Percentiles rank a stretch among this genome's conserved stretches.
phyloP scores from a whole-genome alignment of 257 asterid genomes.

The Cruciata laevipes region DNA sequence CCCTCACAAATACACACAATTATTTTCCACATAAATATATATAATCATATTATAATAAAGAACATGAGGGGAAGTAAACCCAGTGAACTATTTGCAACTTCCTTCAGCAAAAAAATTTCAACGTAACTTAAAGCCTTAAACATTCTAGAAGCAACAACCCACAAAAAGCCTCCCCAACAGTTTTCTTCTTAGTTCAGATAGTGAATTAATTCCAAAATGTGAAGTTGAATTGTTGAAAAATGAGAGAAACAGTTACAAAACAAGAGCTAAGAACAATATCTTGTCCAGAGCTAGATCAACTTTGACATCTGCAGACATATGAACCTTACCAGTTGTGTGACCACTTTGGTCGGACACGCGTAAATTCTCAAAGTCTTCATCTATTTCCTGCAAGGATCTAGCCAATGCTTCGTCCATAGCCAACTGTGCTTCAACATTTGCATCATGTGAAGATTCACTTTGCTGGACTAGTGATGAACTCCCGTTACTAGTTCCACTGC shows the following conservation, averaged over 20 bases:
- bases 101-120: neutral
- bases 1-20: neutral
- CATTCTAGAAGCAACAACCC: neutral
- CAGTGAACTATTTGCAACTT: neutral
- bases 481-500: conserved; percentile 39
- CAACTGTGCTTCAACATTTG: conserved; percentile 46
- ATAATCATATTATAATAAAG: neutral
- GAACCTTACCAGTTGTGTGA: conserved; percentile 34
- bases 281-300: neutral
- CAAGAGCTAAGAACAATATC: neutral
- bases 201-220: neutral
- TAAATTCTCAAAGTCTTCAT: conserved; percentile 53
- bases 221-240: neutral
- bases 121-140: neutral
- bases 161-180: neutral
- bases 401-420: conserved; percentile 88
- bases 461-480: conserved; percentile 31
- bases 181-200: neutral
- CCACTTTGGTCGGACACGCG: conserved; percentile 34
- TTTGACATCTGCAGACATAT: neutral
- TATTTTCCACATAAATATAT: neutral
- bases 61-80: neutral
- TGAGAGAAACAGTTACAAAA: neutral
- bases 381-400: conserved; percentile 68
- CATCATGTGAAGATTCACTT: conserved; percentile 33